Evolutionary conservation across 2,329 filamentous ascomycete species (phyloP).

Genomic region (Hyphodiscus sp.): DNA sequence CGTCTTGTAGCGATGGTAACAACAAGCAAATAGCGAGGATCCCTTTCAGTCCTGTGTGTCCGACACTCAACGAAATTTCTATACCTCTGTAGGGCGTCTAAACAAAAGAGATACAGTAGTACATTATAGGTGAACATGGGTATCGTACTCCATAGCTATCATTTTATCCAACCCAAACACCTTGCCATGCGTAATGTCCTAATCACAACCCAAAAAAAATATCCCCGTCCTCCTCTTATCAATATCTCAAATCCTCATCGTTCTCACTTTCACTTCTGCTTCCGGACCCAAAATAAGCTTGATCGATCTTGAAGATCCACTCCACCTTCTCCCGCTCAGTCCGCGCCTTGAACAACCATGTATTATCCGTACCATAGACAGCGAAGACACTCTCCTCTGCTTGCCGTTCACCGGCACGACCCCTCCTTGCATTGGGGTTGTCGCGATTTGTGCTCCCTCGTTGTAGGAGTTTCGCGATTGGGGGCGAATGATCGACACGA

Average conservation of each 20-base stretch:
- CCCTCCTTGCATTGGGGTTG: slow-evolving; percentile 5
- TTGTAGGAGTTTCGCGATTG: slow-evolving; percentile 69
- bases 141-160: slow-evolving; percentile 12
- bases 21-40: too few relatives aligned
- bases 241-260: slow-evolving; percentile 8
- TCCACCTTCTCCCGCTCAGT: slow-evolving; percentile 91
- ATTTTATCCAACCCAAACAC: background rate
- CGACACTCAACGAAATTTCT: background rate
- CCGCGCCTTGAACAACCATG: slow-evolving; percentile 86
- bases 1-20: too few relatives aligned
- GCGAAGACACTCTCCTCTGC: slow-evolving; percentile 63
- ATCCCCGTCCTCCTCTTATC: background rate
- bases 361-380: slow-evolving; percentile 89
- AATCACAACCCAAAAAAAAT: background rate
- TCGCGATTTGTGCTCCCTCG: slow-evolving; percentile 28
- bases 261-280: slow-evolving; percentile 11
- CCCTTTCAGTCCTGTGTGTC: background rate
- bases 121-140: slow-evolving; percentile 11
- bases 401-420: slow-evolving; percentile 24
- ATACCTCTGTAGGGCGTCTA: background rate
- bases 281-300: slow-evolving; percentile 38
- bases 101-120: slow-evolving; percentile 1
- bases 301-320: slow-evolving; percentile 94
- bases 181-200: background rate
- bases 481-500: slow-evolving; percentile 85